Evolutionary conservation across 2,329 filamentous ascomycete species (phyloP).

Genomic region (Zymoseptoria ardabiliae): DNA sequence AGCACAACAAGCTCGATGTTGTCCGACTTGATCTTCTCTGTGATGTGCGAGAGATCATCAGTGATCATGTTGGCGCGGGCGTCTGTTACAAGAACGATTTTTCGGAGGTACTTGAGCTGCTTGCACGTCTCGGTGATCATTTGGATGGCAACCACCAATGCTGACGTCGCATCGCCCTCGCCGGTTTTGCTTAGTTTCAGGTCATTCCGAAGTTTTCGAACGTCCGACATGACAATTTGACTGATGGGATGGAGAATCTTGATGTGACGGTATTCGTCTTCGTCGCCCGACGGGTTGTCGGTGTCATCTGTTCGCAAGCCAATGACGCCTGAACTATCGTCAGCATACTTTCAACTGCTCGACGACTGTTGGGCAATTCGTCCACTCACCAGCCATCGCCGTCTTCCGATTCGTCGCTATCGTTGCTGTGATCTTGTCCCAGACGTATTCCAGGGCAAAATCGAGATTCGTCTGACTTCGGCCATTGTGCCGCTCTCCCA

Average conservation of each 20-base stretch:
- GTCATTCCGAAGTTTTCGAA: slow-evolving; percentile 56
- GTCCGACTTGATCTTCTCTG: slow-evolving; percentile 64
- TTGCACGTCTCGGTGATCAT: slow-evolving; percentile 78
- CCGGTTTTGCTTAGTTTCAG: slow-evolving; percentile 62
- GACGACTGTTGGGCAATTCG: neutral
- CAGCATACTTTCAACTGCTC: neutral
- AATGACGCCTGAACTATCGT: slow-evolving; percentile 50
- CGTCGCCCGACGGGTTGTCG: slow-evolving; percentile 56
- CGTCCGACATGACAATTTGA: slow-evolving; percentile 62
- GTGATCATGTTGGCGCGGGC: slow-evolving; percentile 65
- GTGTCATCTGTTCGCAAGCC: slow-evolving; percentile 75
- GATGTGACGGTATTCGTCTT: slow-evolving; percentile 74
- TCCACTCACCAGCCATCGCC: slow-evolving; percentile 47
- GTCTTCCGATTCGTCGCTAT: slow-evolving; percentile 67
- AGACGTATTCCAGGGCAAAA: slow-evolving; percentile 84
- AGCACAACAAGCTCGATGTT: slow-evolving; percentile 72
- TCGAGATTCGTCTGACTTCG: slow-evolving; percentile 75
- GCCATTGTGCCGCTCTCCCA: slow-evolving; percentile 64
- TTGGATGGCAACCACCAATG: slow-evolving; percentile 74
- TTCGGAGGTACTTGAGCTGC: slow-evolving; percentile 65
- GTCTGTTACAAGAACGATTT: slow-evolving; percentile 80
- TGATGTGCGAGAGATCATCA: slow-evolving; percentile 63
- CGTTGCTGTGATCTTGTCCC: slow-evolving; percentile 80
- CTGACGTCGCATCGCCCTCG: slow-evolving; percentile 75
- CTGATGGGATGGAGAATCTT: slow-evolving; percentile 57